Percentiles rank a stretch among this genome's conserved stretches.
These are phyloP conservation scores for Hibiscus tridactylites DNA, from an alignment of 345 rosid genomes.

Conservation along the genomic window DNA sequence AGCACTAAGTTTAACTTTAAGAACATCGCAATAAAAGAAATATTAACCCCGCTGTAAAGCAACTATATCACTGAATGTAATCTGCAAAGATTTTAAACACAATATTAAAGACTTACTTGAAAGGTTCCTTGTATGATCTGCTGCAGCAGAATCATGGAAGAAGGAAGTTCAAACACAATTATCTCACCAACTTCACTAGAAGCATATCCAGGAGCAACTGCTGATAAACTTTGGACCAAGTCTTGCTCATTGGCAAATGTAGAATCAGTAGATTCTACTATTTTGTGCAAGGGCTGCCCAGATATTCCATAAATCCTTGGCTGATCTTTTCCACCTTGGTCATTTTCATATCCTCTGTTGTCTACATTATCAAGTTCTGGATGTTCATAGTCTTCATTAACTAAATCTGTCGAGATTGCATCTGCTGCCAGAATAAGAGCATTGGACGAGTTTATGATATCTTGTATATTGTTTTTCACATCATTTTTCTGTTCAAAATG, in stretches of 20 bases:
- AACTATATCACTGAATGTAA: neutral
- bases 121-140: conserved; percentile 79
- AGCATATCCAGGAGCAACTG: conserved; percentile 70
- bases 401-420: conserved; percentile 65
- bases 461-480: conserved; percentile 30
- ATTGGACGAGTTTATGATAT: conserved; percentile 39
- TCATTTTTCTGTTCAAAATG: conserved; percentile 63
- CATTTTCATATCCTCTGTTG: conserved; percentile 32
- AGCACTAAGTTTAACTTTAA: neutral
- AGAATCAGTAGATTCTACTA: conserved; percentile 40
- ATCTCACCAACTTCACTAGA: conserved; percentile 86
- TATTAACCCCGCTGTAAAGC: neutral
- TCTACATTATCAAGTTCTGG: conserved; percentile 50
- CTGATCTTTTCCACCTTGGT: conserved; percentile 33
- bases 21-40: neutral
- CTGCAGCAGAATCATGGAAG: conserved; percentile 88
- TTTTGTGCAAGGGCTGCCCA: conserved; percentile 40
- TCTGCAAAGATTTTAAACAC: too few relatives aligned
- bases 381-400: conserved; percentile 79
- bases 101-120: conserved; percentile 43
- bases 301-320: conserved; percentile 34
- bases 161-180: conserved; percentile 80
- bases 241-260: conserved; percentile 43
- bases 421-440: conserved; percentile 53
- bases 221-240: conserved; percentile 41